Percentiles rank a stretch among this genome's conserved stretches.
Evolutionary conservation across 1,284 basidiomycete genomes (phyloP).

Genomic region (Vanrija sp.): DNA sequence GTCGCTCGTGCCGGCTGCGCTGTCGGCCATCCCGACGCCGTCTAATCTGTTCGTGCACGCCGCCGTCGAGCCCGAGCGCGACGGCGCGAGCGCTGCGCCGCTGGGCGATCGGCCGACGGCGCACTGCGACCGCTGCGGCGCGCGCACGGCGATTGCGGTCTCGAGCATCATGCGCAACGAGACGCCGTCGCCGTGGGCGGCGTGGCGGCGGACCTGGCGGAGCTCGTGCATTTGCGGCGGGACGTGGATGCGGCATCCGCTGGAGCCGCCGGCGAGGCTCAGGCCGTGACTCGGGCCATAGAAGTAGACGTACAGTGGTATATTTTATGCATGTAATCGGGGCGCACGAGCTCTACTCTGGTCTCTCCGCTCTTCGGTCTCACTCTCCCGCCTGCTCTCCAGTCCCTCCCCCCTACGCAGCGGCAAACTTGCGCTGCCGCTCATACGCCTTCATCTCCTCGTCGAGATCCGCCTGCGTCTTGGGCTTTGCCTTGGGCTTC

Average conservation of each 20-base stretch:
- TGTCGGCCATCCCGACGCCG: constrained; percentile 20
- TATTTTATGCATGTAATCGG: not conserved
- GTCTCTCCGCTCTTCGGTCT: not conserved
- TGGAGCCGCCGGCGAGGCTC: constrained; percentile 8
- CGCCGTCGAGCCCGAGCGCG: constrained; percentile 10
- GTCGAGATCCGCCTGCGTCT: constrained; percentile 41
- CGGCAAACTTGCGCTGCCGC: constrained; percentile 34
- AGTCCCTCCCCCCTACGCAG: not conserved
- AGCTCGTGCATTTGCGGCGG: constrained; percentile 35
- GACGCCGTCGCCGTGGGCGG: constrained; percentile 6
- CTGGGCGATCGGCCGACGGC: constrained; percentile 18
- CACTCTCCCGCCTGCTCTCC: no score
- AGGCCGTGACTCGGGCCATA: not conserved
- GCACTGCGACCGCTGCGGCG: constrained; percentile 27
- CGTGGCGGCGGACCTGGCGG: constrained; percentile 19
- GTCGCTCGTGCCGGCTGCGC: constrained; percentile 6
- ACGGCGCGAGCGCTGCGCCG: constrained; percentile 24
- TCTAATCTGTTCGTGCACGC: constrained; percentile 25
- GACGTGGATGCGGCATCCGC: constrained; percentile 25
- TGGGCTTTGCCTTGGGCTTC: constrained; percentile 14
- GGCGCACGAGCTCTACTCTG: not conserved
- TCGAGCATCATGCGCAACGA: constrained; percentile 10
- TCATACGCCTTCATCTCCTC: constrained; percentile 44
- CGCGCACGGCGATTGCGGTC: constrained; percentile 12
- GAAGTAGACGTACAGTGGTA: not conserved